phyloP scores from a whole-genome alignment of 352 stramenopile species.

The Phytophthora sp. region DNA sequence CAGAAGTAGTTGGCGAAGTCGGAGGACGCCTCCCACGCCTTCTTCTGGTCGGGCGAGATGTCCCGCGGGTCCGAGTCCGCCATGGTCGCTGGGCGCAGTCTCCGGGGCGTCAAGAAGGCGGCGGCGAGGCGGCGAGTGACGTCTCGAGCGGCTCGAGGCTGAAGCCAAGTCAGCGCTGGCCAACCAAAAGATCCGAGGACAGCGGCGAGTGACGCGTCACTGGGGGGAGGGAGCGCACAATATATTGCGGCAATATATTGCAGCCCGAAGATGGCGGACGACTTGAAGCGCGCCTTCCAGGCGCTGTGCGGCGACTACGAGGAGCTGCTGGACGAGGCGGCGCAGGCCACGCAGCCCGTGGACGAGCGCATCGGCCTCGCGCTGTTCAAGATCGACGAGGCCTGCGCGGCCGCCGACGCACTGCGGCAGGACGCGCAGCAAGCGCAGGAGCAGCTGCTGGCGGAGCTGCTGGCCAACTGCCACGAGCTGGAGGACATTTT shows the following conservation, averaged over 20 bases:
- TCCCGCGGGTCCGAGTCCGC: constrained; percentile 42
- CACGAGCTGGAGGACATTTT: constrained; percentile 84
- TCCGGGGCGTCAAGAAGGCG: too few species aligned
- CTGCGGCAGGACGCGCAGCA: constrained; percentile 60
- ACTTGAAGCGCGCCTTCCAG: constrained; percentile 58
- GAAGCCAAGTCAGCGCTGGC: constrained; percentile 3
- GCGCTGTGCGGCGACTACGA: constrained; percentile 69
- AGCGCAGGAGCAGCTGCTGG: constrained; percentile 55
- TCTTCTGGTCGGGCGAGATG: constrained; percentile 81
- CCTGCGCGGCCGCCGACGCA: constrained; percentile 50
- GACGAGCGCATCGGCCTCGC: constrained; percentile 79
- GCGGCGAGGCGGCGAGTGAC: neutral
- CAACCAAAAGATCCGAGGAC: constrained; percentile 14
- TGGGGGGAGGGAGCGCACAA: too few species aligned
- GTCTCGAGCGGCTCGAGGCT: too few species aligned
- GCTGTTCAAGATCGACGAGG: constrained; percentile 87
- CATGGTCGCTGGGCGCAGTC: constrained; percentile 11
- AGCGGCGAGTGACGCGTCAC: too few species aligned
- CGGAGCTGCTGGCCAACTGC: constrained; percentile 67
- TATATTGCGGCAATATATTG: too few species aligned
- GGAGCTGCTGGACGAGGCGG: constrained; percentile 68
- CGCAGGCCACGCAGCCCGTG: constrained; percentile 55
- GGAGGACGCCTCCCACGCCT: constrained; percentile 80
- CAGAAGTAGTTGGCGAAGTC: constrained; percentile 93
- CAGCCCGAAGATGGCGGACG: constrained; percentile 20